Evolutionary conservation across 768 basidiomycete species (phyloP).

Genomic region (Rhizopogon sp.): DNA sequence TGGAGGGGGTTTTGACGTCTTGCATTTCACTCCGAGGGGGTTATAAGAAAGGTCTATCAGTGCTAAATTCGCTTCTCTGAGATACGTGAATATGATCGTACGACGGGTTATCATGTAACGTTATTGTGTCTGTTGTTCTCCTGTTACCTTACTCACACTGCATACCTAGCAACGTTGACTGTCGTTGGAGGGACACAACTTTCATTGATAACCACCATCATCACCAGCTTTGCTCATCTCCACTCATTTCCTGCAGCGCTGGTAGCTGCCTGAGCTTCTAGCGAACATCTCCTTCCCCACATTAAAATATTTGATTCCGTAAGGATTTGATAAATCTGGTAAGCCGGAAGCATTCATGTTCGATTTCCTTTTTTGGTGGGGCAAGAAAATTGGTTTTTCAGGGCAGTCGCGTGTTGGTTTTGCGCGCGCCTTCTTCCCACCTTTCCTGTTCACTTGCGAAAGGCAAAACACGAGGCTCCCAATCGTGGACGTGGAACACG

Average conservation of each 20-base stretch:
- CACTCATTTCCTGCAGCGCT: conserved; percentile 6
- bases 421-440: conserved; percentile 18
- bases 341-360: conserved; percentile 16
- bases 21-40: conserved; percentile 41
- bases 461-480: conserved; percentile 47
- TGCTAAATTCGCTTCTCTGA: neutral
- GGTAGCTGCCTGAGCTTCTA: conserved; percentile 6
- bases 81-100: conserved; percentile 4
- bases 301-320: conserved; percentile 3
- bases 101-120: conserved; percentile 13
- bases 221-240: neutral
- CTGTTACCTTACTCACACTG: conserved; percentile 5
- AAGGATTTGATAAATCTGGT: conserved; percentile 17
- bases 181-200: neutral
- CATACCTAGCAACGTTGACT: conserved; percentile 20
- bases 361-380: conserved; percentile 24
- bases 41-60: conserved; percentile 9
- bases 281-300: conserved; percentile 7
- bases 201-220: conserved; percentile 1
- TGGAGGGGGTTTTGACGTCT: conserved; percentile 64
- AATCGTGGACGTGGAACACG: conserved; percentile 35
- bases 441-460: conserved; percentile 29
- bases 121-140: conserved; percentile 12
- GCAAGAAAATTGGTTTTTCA: conserved; percentile 28
- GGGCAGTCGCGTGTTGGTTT: conserved; percentile 26